A percentile compares a stretch with the other conserved stretches of the same genome.
Evolutionary conservation across 164 flowering plant genomes (phyloP).

Genomic region (Protea cynaroides): DNA sequence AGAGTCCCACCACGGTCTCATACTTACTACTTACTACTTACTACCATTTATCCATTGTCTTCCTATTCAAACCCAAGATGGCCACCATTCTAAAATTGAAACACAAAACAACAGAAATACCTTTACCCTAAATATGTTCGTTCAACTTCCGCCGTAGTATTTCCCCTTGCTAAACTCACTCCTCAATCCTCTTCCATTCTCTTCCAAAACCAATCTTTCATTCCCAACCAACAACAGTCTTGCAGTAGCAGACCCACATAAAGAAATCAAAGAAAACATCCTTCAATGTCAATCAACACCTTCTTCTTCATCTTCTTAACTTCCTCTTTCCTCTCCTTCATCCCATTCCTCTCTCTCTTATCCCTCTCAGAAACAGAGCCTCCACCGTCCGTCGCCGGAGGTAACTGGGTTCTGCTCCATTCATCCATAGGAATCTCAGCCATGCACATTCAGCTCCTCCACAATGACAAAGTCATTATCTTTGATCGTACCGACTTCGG

Average conservation of each 20-base stretch:
- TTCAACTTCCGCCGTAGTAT: no score
- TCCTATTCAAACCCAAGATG: no score
- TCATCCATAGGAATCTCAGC: slow-evolving; percentile 60
- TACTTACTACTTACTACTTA: no score
- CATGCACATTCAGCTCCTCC: slow-evolving; percentile 79
- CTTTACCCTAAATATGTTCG: no score
- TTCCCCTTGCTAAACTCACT: no score
- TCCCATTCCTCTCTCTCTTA: not conserved
- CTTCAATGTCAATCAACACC: not conserved
- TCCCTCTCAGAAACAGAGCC: not conserved
- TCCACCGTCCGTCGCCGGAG: not conserved
- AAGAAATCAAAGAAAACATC: not conserved
- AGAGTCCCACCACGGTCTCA: no score
- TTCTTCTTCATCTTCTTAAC: not conserved
- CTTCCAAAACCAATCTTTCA: no score
- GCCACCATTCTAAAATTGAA: no score
- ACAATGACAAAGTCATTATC: slow-evolving; percentile 45
- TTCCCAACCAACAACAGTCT: no score
- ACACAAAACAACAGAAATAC: no score
- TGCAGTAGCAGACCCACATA: not conserved
- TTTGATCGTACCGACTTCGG: slow-evolving; percentile 82
- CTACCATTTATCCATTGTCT: no score
- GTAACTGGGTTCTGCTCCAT: slow-evolving; percentile 23
- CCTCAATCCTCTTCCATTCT: no score
- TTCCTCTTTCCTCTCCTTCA: not conserved